Evolutionary conservation across 2,329 filamentous ascomycete species (phyloP), one percentile per base, ranked within the genome.

Genomic region (Cordyceps fumosorosea): DNA sequence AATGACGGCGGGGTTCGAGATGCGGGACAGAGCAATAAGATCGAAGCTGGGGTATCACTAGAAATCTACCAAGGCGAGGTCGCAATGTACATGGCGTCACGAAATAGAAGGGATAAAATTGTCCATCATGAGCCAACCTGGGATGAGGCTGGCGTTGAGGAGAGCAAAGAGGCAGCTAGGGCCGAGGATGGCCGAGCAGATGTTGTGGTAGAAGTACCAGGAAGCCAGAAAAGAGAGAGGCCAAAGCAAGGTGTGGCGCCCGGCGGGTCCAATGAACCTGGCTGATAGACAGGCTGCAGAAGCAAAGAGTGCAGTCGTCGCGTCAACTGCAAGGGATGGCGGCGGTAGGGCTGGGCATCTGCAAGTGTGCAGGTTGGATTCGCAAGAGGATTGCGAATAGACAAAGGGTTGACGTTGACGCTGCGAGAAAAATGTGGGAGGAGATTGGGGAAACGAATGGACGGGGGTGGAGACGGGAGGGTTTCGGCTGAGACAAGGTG

Each of bases 81-180:
- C 24, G 52, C 53, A 56, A 56, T 56, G 53, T 55, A 62, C 60
- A 62, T 62, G 60, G 32, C 57, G 54, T 62, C 60, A 62, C 45
- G 60, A 44, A 16, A 58, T 62, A 48, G 60, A 56, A 37, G 60
- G 47, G 24, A 58, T 53, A 48, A 26, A 48, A 57, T 54, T 47
- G 12, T 62, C 60, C 60, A 62, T 62, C 48, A 62, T 62, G 60
- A 62, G 60, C 60, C 60, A 53, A 62, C 60, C 60, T 18, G 40
- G 32, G 24, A 10, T 47, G 26, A 53, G 54, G 60, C 50, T 62
- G 60, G 60, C 45, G 20, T 54, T 53, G 44, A 40, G 8, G 24
- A 37, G 26, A 34, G 24, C 11, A 8, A n/a, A 22, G 12, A n/a
- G 20, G 29, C 51, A 26, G 42, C 14, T 11, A 50, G 10, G 51